Percentiles rank a stretch among this genome's conserved stretches.
phyloP scores from a whole-genome alignment of 192 early-diverging fungal species.

The Thoreauomyces humboldtii region DNA sequence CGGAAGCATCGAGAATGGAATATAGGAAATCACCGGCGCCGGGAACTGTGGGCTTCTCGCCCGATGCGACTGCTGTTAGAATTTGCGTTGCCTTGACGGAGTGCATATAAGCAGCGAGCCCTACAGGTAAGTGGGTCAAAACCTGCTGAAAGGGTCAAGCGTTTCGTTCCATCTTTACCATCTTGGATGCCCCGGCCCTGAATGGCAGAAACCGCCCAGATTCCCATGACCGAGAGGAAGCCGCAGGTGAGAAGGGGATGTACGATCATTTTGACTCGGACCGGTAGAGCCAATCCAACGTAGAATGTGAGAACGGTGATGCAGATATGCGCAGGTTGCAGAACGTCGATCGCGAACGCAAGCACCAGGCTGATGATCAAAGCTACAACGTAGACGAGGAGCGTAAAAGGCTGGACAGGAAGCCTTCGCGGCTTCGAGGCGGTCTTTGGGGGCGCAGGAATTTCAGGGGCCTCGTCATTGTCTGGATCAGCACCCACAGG shows the following conservation, averaged over 20 bases:
- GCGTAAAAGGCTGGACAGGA: slow-evolving; percentile 11
- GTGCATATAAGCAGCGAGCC: background rate
- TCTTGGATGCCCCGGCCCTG: background rate
- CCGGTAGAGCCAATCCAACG: slow-evolving; percentile 6
- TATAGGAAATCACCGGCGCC: slow-evolving; percentile 20
- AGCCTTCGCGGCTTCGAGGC: too few species aligned
- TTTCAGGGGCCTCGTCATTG: too few species aligned
- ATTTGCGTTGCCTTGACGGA: background rate
- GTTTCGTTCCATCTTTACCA: slow-evolving; percentile 1
- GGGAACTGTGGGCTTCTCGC: too few species aligned
- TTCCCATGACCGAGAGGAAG: background rate
- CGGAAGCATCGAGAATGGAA: slow-evolving; percentile 13
- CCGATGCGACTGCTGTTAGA: too few species aligned
- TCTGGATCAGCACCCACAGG: too few species aligned
- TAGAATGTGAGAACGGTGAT: slow-evolving; percentile 8
- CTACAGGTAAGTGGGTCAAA: background rate
- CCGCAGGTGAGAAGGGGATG: slow-evolving; percentile 20
- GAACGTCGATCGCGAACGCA: slow-evolving; percentile 2
- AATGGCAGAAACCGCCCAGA: slow-evolving; percentile 13
- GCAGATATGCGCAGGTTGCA: slow-evolving; percentile 11
- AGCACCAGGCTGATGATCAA: slow-evolving; percentile 2
- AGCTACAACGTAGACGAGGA: background rate
- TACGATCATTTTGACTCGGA: background rate
- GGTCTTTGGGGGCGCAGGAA: too few species aligned
- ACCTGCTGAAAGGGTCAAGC: too few species aligned